These are phyloP conservation scores for Talaromyces rugulosus DNA, from an alignment of 2,329 filamentous ascomycete species.

Conservation along the genomic window DNA sequence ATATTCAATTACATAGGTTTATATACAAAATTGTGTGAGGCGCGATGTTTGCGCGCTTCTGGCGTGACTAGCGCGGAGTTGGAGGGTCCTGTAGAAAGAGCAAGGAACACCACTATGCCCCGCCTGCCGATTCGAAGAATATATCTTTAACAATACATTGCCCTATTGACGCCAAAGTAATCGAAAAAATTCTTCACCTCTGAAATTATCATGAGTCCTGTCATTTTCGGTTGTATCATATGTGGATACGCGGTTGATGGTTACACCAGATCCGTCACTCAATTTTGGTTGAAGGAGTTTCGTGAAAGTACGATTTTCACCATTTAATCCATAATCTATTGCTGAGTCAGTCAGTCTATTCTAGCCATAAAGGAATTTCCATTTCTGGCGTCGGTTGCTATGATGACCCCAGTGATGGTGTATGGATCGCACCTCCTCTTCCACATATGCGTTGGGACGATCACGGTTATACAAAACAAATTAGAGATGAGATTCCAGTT, in stretches of 20 bases:
- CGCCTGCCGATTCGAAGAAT: too few species aligned
- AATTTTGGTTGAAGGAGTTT: slow-evolving; percentile 12
- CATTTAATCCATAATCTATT: background rate
- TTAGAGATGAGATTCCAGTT: slow-evolving; percentile 4
- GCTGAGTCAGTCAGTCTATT: slow-evolving; percentile 6
- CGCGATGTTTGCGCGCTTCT: too few species aligned
- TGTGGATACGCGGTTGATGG: slow-evolving; percentile 2
- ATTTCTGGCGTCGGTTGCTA: slow-evolving; percentile 11
- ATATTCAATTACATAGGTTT: too few species aligned
- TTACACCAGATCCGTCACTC: background rate
- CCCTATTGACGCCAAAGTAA: too few species aligned
- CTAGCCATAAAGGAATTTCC: background rate
- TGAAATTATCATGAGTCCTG: background rate
- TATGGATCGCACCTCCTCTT: slow-evolving; percentile 4
- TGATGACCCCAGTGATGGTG: slow-evolving; percentile 1
- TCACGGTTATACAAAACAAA: background rate
- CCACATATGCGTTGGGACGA: slow-evolving; percentile 8
- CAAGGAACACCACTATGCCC: too few species aligned
- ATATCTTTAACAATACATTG: too few species aligned
- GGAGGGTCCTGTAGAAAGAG: too few species aligned
- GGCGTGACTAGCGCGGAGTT: too few species aligned
- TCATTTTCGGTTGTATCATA: slow-evolving; percentile 1
- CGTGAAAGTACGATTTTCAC: slow-evolving; percentile 6
- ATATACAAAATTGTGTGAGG: too few species aligned
- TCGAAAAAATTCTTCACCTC: background rate